Evolutionary conservation across 345 rosid species (phyloP), one percentile per base, ranked within the genome.

Genomic region (Lepidium aucheri): DNA sequence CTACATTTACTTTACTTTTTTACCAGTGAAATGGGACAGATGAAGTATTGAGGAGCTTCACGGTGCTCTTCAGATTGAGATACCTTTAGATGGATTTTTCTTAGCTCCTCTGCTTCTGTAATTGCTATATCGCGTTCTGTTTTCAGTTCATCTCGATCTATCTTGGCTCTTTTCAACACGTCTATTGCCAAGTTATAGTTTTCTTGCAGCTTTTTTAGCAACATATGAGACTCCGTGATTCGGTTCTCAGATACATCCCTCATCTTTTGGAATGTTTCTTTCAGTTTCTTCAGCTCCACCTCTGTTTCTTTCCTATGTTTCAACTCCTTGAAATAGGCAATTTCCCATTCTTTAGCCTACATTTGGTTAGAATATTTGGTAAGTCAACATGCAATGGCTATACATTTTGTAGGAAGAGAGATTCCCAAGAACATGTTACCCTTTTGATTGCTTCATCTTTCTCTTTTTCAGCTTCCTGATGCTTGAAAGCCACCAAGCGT

Each of bases 11-110:
- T 17, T 38, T n/a, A 7, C n/a, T n/a, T n/a, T n/a, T n/a, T 73
- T 65, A 77, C 97, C 85, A 77, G 85, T 54, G 81, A 79, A 40
- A 90, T 85, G 65, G 95, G 97, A 59, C 97, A 87, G 50, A 81
- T 77, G 62, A 80, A 90, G 76, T 80, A 82, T 5, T 77, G 49
- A 57, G 97, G 97, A 50, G 82, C 78, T 38, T 67, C 80, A 47
- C 72, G 71, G 47, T 46, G 81, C 67, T 74, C 80, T 38, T 77
- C 84, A 67, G 80, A 73, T 69, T 1, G 77, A 74, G 80, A 76
- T 70, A 73, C 58, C 75, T 87, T 85, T 36, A 74, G 77, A 74
- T 56, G 76, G 57, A 78, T 74, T 72, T 59, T 78, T 69, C 79
- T 76, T 67, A 84, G 83, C 76, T 84, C 85, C 71, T 87, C 91